Conservation (phyloP, 768 basidiomycete genomes). For the Mycena belliarum region DNA sequence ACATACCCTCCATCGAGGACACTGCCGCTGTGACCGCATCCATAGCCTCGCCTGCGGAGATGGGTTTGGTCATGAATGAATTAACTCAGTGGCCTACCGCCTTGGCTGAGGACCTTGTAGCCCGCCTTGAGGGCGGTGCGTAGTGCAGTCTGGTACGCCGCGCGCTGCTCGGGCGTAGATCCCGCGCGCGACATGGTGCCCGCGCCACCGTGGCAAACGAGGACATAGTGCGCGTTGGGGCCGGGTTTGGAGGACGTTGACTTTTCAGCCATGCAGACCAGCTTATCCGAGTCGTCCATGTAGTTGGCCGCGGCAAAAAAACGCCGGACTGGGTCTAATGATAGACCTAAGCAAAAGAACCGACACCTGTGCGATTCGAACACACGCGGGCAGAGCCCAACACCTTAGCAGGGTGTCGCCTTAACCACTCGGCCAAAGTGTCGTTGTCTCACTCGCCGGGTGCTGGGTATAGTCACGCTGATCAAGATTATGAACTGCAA, state of each 20-base stretch:
- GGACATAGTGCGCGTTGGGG: constrained; percentile 24
- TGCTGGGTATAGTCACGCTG: no score
- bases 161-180: constrained; percentile 62
- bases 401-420: not conserved
- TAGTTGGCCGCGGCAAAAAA: constrained; percentile 1
- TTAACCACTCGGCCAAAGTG: constrained; percentile 5
- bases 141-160: constrained; percentile 58
- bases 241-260: not conserved
- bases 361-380: constrained; percentile 9
- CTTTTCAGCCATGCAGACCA: constrained; percentile 5
- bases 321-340: not conserved
- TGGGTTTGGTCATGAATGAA: not conserved
- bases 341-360: not conserved
- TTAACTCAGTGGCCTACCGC: no score
- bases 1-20: constrained; percentile 64
- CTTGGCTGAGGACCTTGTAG: constrained; percentile 57
- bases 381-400: not conserved
- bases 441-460: not conserved
- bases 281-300: not conserved
- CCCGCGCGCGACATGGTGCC: constrained; percentile 61
- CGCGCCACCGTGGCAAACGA: constrained; percentile 83
- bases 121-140: constrained; percentile 59
- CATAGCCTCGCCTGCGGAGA: constrained; percentile 67
- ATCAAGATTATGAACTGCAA: no score
- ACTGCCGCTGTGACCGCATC: constrained; percentile 82